Conservation (phyloP, 345 rosid genomes). For the Citrus glauca region DNA sequence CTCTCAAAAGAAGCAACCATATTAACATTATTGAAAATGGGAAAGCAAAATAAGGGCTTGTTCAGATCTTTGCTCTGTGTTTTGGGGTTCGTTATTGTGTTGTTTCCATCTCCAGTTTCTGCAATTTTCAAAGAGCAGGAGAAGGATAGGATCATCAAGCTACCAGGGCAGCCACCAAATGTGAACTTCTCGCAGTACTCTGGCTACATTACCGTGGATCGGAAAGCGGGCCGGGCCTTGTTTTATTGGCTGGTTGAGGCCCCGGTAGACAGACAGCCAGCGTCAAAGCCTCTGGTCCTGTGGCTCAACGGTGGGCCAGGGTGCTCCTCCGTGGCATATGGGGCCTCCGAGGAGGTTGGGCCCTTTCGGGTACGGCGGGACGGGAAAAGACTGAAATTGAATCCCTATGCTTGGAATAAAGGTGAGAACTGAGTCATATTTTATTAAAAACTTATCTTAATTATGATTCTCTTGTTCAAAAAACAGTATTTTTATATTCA, state of each 20-base stretch:
- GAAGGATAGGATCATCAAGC: conserved; percentile 48
- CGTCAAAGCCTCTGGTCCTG: conserved; percentile 46
- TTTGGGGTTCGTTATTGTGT: neutral
- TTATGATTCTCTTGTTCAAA: too few species aligned
- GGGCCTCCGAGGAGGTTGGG: conserved; percentile 93
- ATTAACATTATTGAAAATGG: conserved; percentile 1
- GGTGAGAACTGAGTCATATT: conserved; percentile 25
- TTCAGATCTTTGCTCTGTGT: conserved; percentile 1
- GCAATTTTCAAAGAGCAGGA: conserved; percentile 28
- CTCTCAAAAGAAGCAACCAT: neutral
- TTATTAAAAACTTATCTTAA: too few species aligned
- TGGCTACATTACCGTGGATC: conserved; percentile 68
- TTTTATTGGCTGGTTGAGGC: conserved; percentile 75
- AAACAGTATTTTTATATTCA: too few species aligned
- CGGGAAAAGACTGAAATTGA: conserved; percentile 49
- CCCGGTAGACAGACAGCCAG: conserved; percentile 25
- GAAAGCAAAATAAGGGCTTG: conserved; percentile 1
- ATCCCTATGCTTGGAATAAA: conserved; percentile 72
- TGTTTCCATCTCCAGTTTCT: conserved; percentile 7
- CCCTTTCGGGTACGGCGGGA: conserved; percentile 67
- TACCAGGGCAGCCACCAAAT: conserved; percentile 70
- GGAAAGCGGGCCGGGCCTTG: conserved; percentile 49
- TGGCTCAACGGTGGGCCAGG: conserved; percentile 98
- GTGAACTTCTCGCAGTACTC: conserved; percentile 73
- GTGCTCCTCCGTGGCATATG: conserved; percentile 81